Percentiles rank a stretch among this genome's conserved stretches.
Conservation (phyloP, 371 early-diverging fungal genomes). For the Mucor irregularis region DNA sequence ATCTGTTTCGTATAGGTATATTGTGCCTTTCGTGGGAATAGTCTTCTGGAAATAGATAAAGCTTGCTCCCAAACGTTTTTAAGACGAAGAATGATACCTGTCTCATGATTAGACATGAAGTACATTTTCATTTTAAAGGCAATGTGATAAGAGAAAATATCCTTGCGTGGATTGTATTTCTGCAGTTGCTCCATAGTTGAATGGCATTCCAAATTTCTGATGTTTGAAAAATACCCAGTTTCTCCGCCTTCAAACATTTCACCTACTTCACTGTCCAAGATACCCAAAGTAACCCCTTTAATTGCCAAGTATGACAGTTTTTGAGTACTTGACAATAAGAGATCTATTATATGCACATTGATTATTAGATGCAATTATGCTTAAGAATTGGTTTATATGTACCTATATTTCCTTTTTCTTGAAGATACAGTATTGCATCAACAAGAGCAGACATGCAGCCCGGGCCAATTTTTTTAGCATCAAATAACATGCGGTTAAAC, state of each 20-base stretch:
- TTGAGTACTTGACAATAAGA: not conserved
- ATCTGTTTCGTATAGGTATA: too few species aligned
- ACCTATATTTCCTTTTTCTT: conserved; percentile 2
- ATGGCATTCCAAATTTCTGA: not conserved
- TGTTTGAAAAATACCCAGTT: not conserved
- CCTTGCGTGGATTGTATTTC: not conserved
- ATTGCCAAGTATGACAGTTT: conserved; percentile 1
- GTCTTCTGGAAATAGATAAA: too few species aligned
- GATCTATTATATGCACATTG: not conserved
- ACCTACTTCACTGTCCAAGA: not conserved
- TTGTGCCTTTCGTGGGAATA: not conserved
- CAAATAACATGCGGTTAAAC: conserved; percentile 1
- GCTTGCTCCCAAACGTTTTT: too few species aligned
- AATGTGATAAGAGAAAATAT: too few species aligned
- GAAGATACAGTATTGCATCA: conserved; percentile 3
- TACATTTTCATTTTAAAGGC: not conserved
- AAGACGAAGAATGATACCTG: too few species aligned
- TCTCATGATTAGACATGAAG: too few species aligned
- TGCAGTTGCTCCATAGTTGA: not conserved
- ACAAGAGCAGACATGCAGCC: not conserved
- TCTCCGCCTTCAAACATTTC: not conserved
- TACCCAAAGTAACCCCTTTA: not conserved
- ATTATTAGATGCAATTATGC: not conserved
- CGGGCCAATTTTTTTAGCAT: conserved; percentile 1
- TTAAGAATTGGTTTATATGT: not conserved